phyloP scores from a whole-genome alignment of 2,329 filamentous ascomycete genomes.

The Aspergillus sp. region DNA sequence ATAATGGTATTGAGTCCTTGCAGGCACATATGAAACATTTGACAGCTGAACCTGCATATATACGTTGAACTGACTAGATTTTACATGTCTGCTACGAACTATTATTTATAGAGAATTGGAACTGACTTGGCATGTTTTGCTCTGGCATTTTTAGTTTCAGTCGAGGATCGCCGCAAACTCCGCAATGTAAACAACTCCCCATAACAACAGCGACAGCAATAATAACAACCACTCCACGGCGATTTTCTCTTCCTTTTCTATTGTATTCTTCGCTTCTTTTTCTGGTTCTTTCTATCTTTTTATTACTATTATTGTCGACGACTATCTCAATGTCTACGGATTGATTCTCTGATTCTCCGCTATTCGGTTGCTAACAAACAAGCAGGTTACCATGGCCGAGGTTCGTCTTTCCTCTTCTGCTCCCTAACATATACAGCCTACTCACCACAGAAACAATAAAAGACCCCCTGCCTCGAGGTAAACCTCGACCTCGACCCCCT shows the following conservation, averaged over 20 bases:
- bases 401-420: neutral
- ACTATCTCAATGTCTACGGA: no score
- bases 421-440: neutral
- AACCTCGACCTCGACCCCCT: conserved; percentile 12
- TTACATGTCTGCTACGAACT: no score
- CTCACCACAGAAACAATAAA: neutral
- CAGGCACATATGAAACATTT: neutral
- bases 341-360: no score
- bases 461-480: conserved; percentile 13
- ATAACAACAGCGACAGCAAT: neutral
- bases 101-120: no score
- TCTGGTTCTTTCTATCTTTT: no score
- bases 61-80: no score
- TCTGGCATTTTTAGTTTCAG: neutral
- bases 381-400: no score
- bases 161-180: neutral
- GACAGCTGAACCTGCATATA: neutral
- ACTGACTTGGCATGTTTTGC: neutral
- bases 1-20: neutral
- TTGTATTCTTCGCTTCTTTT: neutral
- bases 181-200: neutral
- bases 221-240: neutral
- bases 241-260: neutral
- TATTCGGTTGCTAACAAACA: no score
- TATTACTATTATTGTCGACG: no score